Evolutionary conservation across 2,329 filamentous ascomycete genomes (phyloP).

Genomic region (Colletotrichum sojae): DNA sequence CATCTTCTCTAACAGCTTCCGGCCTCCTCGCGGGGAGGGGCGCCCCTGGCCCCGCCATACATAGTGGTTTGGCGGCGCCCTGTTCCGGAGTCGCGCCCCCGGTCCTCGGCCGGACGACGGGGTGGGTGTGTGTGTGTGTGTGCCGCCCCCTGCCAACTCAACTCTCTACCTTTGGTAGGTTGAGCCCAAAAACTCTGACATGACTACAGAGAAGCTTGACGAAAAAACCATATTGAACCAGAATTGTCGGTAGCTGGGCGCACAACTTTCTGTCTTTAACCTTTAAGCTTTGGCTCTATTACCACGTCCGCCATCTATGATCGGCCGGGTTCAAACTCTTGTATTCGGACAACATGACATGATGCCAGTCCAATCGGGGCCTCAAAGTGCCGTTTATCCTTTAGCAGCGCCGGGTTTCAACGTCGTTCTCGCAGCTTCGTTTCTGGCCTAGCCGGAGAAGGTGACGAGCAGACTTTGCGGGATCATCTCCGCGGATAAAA

Average conservation of each 20-base stretch:
- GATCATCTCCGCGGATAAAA: too few relatives aligned
- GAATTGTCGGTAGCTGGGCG: not conserved
- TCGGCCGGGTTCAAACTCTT: not conserved
- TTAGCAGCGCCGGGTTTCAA: too few relatives aligned
- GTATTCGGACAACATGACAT: not conserved
- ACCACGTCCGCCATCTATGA: not conserved
- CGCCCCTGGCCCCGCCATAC: slow-evolving; percentile 9
- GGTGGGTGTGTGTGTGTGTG: not conserved
- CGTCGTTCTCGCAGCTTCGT: too few relatives aligned
- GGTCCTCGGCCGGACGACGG: slow-evolving; percentile 5
- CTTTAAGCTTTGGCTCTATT: not conserved
- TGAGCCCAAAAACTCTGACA: slow-evolving; percentile 17
- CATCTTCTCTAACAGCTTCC: slow-evolving; percentile 21
- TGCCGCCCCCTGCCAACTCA: slow-evolving; percentile 1
- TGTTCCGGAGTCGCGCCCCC: slow-evolving; percentile 24
- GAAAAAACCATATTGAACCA: not conserved
- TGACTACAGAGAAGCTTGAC: slow-evolving; percentile 12
- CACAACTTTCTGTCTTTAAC: not conserved
- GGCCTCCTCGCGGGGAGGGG: not conserved
- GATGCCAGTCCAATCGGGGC: not conserved
- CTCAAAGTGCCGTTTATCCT: not conserved
- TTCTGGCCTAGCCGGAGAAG: too few relatives aligned
- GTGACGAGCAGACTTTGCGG: too few relatives aligned
- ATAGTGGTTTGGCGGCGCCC: slow-evolving; percentile 9
- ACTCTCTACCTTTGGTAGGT: not conserved